Evolutionary conservation across 805 yeast species (phyloP).

Genomic region (Starmerella potacharoeniae): DNA sequence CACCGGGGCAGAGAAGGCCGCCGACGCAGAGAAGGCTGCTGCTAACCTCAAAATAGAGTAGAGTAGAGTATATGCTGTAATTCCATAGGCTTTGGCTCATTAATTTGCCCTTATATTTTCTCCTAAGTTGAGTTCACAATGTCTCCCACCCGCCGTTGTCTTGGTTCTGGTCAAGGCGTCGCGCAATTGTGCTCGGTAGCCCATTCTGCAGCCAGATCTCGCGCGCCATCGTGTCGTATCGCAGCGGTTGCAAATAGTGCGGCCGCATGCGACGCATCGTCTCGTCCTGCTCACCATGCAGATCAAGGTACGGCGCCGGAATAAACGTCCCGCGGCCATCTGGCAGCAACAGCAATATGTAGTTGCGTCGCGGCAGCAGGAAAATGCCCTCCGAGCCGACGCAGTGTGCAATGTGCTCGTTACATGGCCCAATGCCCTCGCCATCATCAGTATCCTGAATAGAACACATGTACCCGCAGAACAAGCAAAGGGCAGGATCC

Average conservation of each 20-base stretch:
- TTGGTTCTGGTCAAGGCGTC: conserved; percentile 63
- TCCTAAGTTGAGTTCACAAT: conserved; percentile 29
- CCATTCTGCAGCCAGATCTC: conserved; percentile 71
- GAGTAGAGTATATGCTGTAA: neutral
- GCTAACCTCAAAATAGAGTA: conserved; percentile 17
- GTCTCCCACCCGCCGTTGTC: conserved; percentile 98
- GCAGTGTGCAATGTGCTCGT: conserved; percentile 50
- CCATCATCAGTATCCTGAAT: conserved; percentile 41
- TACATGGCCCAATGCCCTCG: conserved; percentile 59
- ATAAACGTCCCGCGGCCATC: conserved; percentile 74
- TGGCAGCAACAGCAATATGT: conserved; percentile 46
- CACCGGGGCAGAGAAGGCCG: conserved; percentile 2
- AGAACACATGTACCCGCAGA: conserved; percentile 61
- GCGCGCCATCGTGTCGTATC: conserved; percentile 56
- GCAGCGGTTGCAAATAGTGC: conserved; percentile 45
- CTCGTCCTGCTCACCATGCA: conserved; percentile 75
- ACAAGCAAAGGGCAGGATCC: conserved; percentile 80
- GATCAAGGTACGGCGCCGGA: conserved; percentile 73
- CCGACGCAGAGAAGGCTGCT: conserved; percentile 12
- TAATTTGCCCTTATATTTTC: no score
- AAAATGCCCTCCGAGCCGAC: conserved; percentile 59
- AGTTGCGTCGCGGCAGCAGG: conserved; percentile 56
- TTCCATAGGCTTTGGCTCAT: no score
- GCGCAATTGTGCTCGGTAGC: conserved; percentile 60
- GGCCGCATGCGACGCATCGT: conserved; percentile 62